These are phyloP conservation scores for Leptodontidium sp. DNA, from an alignment of 2,329 filamentous ascomycete genomes.

Conservation along the genomic window DNA sequence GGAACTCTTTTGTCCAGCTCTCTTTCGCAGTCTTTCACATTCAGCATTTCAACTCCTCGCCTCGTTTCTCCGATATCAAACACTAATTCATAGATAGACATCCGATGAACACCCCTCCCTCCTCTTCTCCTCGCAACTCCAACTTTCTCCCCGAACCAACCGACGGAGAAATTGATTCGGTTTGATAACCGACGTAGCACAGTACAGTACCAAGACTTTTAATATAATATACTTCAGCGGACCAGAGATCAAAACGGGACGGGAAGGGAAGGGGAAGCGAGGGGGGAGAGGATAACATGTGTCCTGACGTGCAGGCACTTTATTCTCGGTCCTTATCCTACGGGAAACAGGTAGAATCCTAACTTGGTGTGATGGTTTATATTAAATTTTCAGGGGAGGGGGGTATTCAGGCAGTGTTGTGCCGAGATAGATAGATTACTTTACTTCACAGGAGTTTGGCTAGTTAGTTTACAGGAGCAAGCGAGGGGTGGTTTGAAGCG, in stretches of 20 bases:
- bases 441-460: background rate
- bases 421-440: slow-evolving; percentile 3
- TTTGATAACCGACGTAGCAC: background rate
- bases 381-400: no score
- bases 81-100: no score
- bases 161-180: background rate
- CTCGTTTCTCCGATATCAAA: no score
- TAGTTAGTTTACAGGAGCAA: background rate
- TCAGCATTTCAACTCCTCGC: no score
- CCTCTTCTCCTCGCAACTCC: no score
- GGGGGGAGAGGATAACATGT: background rate
- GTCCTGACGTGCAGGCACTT: slow-evolving; percentile 13
- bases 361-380: no score
- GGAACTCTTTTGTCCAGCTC: no score
- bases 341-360: no score
- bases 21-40: no score
- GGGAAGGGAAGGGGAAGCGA: background rate
- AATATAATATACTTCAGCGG: background rate
- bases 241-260: background rate
- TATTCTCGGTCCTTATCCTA: slow-evolving; percentile 9
- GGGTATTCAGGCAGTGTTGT: slow-evolving; percentile 16
- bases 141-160: background rate
- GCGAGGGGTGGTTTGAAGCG: no score
- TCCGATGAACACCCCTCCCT: no score
- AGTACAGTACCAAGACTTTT: background rate